Conservation (phyloP, 257 asterid species). For the Salvia hispanica region DNA sequence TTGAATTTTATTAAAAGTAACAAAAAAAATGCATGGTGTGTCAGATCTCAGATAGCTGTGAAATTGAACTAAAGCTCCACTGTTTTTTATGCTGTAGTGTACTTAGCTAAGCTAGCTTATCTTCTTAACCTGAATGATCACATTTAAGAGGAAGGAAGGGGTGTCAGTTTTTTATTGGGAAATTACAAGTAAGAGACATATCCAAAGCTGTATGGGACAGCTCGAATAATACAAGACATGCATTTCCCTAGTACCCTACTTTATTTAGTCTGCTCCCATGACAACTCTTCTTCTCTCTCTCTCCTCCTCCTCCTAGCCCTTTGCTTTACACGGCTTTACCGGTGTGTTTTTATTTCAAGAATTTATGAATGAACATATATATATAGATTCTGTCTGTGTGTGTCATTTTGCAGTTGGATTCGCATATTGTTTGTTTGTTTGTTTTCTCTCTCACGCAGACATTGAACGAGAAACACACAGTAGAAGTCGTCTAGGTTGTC, state of each 20-base stretch:
- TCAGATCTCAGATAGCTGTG: constrained; percentile 29
- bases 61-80: constrained; percentile 31
- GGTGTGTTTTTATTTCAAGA: too few relatives aligned
- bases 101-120: constrained; percentile 21
- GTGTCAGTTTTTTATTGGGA: constrained; percentile 17
- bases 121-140: constrained; percentile 23
- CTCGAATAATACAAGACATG: constrained; percentile 32
- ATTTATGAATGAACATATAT: too few relatives aligned
- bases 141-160: constrained; percentile 26
- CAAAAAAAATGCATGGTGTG: neutral
- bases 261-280: neutral
- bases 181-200: neutral
- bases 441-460: neutral
- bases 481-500: constrained; percentile 12
- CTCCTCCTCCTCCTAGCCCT: neutral
- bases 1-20: constrained; percentile 9
- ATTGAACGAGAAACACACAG: neutral
- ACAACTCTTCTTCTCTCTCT: neutral
- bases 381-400: too few relatives aligned
- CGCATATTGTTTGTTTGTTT: neutral
- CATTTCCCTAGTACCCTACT: constrained; percentile 17
- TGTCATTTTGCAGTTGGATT: neutral
- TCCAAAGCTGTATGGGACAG: constrained; percentile 27
- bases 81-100: constrained; percentile 30
- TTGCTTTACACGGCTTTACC: neutral